phyloP scores from a whole-genome alignment of 2,329 filamentous ascomycete species.

The Gnomoniopsis sp. region DNA sequence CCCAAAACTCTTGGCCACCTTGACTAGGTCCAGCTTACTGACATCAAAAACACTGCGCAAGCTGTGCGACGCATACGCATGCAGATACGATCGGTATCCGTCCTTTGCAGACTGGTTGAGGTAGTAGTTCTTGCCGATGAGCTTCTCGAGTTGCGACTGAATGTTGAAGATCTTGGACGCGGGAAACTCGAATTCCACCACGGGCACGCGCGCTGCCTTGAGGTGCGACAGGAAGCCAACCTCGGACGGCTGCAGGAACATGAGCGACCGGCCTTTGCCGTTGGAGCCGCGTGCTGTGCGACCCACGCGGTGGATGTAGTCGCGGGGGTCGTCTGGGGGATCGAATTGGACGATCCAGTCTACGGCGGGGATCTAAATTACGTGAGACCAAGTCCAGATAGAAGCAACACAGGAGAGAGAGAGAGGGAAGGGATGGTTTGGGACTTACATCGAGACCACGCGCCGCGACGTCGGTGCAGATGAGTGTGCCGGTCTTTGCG shows the following conservation, averaged over 20 bases:
- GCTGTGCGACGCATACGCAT: constrained; percentile 88
- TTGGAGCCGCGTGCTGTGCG: constrained; percentile 85
- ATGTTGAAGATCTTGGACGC: constrained; percentile 88
- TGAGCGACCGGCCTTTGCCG: constrained; percentile 80
- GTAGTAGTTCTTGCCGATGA: constrained; percentile 95
- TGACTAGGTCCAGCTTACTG: constrained; percentile 75
- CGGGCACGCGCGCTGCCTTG: constrained; percentile 85
- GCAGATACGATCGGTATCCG: constrained; percentile 84
- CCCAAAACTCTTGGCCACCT: constrained; percentile 81
- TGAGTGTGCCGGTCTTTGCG: constrained; percentile 77
- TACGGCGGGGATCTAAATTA: constrained; percentile 73
- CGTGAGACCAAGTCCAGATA: constrained; percentile 20
- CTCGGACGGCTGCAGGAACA: constrained; percentile 91
- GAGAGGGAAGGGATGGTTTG: neutral
- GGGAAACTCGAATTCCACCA: constrained; percentile 95
- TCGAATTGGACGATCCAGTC: constrained; percentile 98
- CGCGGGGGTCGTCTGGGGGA: constrained; percentile 82
- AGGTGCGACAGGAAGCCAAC: constrained; percentile 89
- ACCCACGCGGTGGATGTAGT: constrained; percentile 95
- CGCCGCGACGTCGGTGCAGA: constrained; percentile 95
- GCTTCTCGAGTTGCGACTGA: constrained; percentile 86
- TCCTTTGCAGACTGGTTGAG: constrained; percentile 81
- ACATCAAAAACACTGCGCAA: constrained; percentile 83
- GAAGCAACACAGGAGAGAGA: neutral
- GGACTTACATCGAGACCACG: constrained; percentile 77